phyloP scores from a whole-genome alignment of 2,329 filamentous ascomycete species.

The Nothophoma quercina region DNA sequence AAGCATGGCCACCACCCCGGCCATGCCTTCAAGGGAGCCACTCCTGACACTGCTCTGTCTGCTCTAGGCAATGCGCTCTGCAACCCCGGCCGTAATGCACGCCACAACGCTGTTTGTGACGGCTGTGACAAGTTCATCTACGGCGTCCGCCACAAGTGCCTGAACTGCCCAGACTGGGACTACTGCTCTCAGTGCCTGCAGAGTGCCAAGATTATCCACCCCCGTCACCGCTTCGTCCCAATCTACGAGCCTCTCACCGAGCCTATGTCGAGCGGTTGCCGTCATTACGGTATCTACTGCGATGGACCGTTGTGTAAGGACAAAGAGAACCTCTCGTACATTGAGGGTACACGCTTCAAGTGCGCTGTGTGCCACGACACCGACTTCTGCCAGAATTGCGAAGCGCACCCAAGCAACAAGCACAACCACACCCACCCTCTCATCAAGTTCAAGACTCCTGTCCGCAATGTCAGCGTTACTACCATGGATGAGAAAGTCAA shows the following conservation, averaged over 20 bases:
- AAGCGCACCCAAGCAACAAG: constrained; percentile 80
- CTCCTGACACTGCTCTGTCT: constrained; percentile 62
- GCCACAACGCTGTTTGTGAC: constrained; percentile 91
- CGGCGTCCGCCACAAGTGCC: constrained; percentile 94
- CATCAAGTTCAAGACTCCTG: constrained; percentile 94
- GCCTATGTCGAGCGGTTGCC: constrained; percentile 55
- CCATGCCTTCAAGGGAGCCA: constrained; percentile 78
- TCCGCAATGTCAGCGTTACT: constrained; percentile 85
- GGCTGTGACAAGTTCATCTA: constrained; percentile 87
- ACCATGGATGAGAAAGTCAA: constrained; percentile 80
- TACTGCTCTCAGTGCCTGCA: constrained; percentile 82
- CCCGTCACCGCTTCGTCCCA: constrained; percentile 85
- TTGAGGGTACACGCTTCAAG: constrained; percentile 91
- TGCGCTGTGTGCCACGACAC: constrained; percentile 94
- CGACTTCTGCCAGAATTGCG: constrained; percentile 94
- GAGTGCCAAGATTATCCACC: constrained; percentile 73
- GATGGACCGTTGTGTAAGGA: constrained; percentile 86
- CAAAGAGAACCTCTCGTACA: constrained; percentile 65
- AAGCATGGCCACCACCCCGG: constrained; percentile 90
- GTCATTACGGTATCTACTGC: constrained; percentile 89
- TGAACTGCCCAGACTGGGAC: constrained; percentile 97
- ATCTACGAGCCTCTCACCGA: constrained; percentile 76
- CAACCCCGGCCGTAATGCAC: constrained; percentile 77
- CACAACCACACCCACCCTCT: constrained; percentile 97
- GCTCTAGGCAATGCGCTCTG: constrained; percentile 74